Conservation (phyloP, 129 eudicot species). For the Gnaphalium uliginosum region DNA sequence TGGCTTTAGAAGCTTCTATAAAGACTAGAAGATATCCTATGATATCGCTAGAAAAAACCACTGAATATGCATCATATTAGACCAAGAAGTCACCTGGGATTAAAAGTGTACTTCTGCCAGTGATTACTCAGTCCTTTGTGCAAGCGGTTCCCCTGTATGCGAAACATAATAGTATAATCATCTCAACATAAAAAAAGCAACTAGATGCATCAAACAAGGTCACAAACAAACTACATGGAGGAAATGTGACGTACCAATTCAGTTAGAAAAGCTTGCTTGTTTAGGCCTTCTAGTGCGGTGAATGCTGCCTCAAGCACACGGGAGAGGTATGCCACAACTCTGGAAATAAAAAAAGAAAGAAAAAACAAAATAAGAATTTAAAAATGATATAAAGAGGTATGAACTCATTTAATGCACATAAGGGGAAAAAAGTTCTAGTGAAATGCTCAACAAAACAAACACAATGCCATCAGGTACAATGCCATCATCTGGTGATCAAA, state of each 20-base stretch:
- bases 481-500: background rate
- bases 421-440: background rate
- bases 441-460: background rate
- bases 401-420: background rate
- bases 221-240: background rate
- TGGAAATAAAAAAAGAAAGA: conserved; percentile 19
- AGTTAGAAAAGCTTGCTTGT: conserved; percentile 89
- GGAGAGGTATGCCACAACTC: conserved; percentile 95
- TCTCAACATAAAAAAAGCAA: conserved; percentile 11
- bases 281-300: conserved; percentile 95
- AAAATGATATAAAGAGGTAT: background rate
- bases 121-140: conserved; percentile 87
- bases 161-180: background rate
- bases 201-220: background rate
- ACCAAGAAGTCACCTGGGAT: conserved; percentile 67
- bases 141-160: conserved; percentile 84
- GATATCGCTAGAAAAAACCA: conserved; percentile 5
- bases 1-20: conserved; percentile 4
- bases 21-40: background rate
- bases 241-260: conserved; percentile 67
- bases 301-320: conserved; percentile 98
- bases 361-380: background rate
- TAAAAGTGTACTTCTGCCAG: conserved; percentile 94
- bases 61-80: conserved; percentile 12
- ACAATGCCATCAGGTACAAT: background rate